Evolutionary conservation across 768 basidiomycete genomes (phyloP).

Genomic region (Pulveroboletus sp.): DNA sequence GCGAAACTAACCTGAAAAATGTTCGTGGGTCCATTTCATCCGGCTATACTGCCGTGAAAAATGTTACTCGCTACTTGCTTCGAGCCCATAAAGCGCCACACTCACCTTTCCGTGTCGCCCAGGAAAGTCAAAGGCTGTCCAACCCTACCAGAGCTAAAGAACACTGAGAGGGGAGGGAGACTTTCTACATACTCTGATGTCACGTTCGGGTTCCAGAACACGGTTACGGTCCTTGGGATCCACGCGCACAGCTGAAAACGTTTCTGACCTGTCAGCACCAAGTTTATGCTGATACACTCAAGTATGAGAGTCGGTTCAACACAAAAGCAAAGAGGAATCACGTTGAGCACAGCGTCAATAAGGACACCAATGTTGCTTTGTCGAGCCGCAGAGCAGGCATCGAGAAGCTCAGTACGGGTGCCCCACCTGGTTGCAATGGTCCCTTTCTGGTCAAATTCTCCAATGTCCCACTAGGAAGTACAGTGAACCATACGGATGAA

Average conservation of each 20-base stretch:
- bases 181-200: conserved; percentile 55
- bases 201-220: conserved; percentile 49
- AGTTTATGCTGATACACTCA: conserved; percentile 60
- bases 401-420: conserved; percentile 70
- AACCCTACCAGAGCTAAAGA: conserved; percentile 45
- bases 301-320: conserved; percentile 5
- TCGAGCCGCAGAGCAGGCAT: conserved; percentile 64
- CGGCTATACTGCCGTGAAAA: conserved; percentile 53
- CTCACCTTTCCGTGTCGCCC: conserved; percentile 67
- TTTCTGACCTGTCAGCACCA: conserved; percentile 76
- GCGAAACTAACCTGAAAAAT: conserved; percentile 63
- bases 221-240: conserved; percentile 63
- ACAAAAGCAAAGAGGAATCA: conserved; percentile 29
- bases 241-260: conserved; percentile 64
- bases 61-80: neutral
- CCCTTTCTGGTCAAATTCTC: conserved; percentile 79
- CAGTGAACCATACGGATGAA: neutral
- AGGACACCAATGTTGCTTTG: conserved; percentile 67
- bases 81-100: conserved; percentile 10
- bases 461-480: conserved; percentile 70
- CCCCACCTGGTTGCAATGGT: conserved; percentile 79
- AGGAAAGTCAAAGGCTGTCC: conserved; percentile 86
- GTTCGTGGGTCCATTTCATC: conserved; percentile 69
- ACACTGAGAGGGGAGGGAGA: neutral
- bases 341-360: conserved; percentile 88